These are phyloP conservation scores for Bryoglossum gracile DNA, from an alignment of 495 filamentous ascomycete genomes.

Conservation along the genomic window DNA sequence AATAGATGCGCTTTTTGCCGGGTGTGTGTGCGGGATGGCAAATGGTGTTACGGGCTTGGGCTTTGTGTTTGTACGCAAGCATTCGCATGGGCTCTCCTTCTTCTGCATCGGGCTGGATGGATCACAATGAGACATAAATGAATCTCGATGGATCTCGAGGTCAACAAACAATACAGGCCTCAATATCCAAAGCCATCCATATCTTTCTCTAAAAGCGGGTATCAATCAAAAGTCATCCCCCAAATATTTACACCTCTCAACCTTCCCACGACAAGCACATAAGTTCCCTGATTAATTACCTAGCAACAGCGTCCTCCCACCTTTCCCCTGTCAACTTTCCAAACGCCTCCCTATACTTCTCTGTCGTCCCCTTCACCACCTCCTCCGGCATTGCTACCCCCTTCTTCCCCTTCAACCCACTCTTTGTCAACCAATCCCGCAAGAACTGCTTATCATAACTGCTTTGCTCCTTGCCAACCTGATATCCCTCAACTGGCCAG, in stretches of 20 bases:
- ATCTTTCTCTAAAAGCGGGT: too few relatives aligned
- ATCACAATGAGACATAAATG: conserved; percentile 20
- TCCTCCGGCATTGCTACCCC: conserved; percentile 61
- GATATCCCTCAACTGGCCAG: conserved; percentile 73
- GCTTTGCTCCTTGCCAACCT: conserved; percentile 63
- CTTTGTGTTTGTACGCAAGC: conserved; percentile 22
- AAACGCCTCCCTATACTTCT: conserved; percentile 64
- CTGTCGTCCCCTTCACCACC: conserved; percentile 53
- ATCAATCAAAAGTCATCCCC: too few relatives aligned
- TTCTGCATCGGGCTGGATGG: conserved; percentile 11
- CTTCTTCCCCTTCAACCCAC: conserved; percentile 63
- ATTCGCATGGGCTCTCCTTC: conserved; percentile 21
- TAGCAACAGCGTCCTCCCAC: conserved; percentile 20
- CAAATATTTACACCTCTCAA: too few relatives aligned
- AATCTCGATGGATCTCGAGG: too few relatives aligned
- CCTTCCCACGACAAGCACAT: too few relatives aligned
- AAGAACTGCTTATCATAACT: conserved; percentile 90
- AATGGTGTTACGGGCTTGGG: conserved; percentile 19
- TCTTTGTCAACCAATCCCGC: conserved; percentile 72
- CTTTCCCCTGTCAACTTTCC: conserved; percentile 59
- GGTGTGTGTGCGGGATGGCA: conserved; percentile 16
- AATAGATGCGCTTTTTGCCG: conserved; percentile 20
- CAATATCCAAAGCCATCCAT: too few relatives aligned
- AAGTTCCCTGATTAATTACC: too few relatives aligned
- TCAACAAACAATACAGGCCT: too few relatives aligned